These are phyloP conservation scores for Cryptosporidium bovis DNA, from an alignment of 169 alveolate genomes.

Conservation along the genomic window DNA sequence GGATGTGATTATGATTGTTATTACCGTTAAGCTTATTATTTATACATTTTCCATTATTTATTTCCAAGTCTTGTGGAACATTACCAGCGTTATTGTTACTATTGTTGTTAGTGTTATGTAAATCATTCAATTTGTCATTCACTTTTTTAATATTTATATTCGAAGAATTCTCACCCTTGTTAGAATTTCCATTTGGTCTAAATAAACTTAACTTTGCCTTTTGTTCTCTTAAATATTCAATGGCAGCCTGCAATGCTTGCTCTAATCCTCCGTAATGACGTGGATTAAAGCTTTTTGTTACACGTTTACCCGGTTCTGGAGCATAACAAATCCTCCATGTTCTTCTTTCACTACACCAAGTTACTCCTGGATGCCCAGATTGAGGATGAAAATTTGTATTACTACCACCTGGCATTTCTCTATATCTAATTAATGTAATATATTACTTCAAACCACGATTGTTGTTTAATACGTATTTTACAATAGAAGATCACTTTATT, in stretches of 20 bases:
- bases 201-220: slow-evolving; percentile 72
- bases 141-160: slow-evolving; percentile 34
- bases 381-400: slow-evolving; percentile 68
- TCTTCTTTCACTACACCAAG: slow-evolving; percentile 74
- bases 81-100: background rate
- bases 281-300: slow-evolving; percentile 65
- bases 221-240: slow-evolving; percentile 60
- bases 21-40: background rate
- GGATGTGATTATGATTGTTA: too few species aligned
- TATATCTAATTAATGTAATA: background rate
- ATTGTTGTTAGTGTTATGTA: slow-evolving; percentile 10
- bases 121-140: slow-evolving; percentile 53
- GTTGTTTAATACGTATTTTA: background rate
- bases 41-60: slow-evolving; percentile 7
- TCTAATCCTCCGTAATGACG: slow-evolving; percentile 71
- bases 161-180: slow-evolving; percentile 47
- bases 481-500: background rate
- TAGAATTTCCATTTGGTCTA: slow-evolving; percentile 67
- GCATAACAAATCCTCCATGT: slow-evolving; percentile 73
- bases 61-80: slow-evolving; percentile 6
- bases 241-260: slow-evolving; percentile 67
- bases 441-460: slow-evolving; percentile 1
- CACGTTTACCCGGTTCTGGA: slow-evolving; percentile 70
- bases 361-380: slow-evolving; percentile 73
- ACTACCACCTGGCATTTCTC: slow-evolving; percentile 57